Evolutionary conservation across 2,329 filamentous ascomycete genomes (phyloP).

Genomic region (Clonostachys sp.): DNA sequence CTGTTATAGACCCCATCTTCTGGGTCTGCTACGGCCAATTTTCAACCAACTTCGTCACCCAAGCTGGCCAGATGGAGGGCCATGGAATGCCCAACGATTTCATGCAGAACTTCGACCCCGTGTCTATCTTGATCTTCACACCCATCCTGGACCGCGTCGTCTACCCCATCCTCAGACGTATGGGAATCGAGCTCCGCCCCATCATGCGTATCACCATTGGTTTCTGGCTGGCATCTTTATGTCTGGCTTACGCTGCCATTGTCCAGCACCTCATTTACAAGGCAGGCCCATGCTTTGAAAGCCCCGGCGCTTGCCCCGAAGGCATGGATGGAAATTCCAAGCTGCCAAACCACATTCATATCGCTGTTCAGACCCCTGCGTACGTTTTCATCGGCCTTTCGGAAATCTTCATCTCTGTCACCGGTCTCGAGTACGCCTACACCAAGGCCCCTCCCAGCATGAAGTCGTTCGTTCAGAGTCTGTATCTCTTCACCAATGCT

Average conservation of each 20-base stretch:
- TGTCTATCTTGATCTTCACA: constrained; percentile 63
- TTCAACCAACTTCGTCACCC: constrained; percentile 61
- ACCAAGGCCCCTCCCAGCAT: constrained; percentile 68
- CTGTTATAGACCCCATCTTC: constrained; percentile 46
- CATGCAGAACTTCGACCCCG: constrained; percentile 63
- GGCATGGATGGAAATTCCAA: constrained; percentile 20
- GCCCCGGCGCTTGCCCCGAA: constrained; percentile 29
- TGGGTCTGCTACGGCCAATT: constrained; percentile 68
- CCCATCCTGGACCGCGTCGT: constrained; percentile 55
- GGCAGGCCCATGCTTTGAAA: constrained; percentile 42
- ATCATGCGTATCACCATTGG: constrained; percentile 63
- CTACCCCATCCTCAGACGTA: constrained; percentile 55
- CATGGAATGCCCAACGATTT: constrained; percentile 68
- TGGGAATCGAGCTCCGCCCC: constrained; percentile 56
- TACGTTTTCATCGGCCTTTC: constrained; percentile 53
- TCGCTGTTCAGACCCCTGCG: constrained; percentile 49
- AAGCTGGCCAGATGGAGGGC: constrained; percentile 51
- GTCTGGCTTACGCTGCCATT: constrained; percentile 55
- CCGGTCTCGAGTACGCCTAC: constrained; percentile 68
- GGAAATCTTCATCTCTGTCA: constrained; percentile 63
- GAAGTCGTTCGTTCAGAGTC: constrained; percentile 55
- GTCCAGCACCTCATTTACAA: constrained; percentile 58
- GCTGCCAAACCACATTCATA: constrained; percentile 41
- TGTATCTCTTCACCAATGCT: constrained; percentile 58
- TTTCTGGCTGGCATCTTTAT: constrained; percentile 48